Evolutionary conservation across 2,329 filamentous ascomycete genomes (phyloP).

Genomic region (Tolypocladium amazonense): DNA sequence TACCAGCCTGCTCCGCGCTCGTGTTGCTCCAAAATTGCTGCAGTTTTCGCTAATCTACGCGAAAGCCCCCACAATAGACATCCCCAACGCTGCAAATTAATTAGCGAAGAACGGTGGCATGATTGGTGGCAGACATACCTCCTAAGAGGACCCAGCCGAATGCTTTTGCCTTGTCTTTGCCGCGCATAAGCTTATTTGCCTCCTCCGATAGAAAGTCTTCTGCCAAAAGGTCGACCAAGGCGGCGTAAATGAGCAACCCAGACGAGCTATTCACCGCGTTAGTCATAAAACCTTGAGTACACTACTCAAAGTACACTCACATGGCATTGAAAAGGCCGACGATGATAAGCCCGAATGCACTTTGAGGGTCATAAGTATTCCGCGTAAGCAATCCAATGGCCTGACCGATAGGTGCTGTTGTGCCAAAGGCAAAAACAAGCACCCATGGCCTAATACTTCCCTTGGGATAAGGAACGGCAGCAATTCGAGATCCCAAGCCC

Average conservation of each 20-base stretch:
- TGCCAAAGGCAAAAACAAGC: constrained; percentile 51
- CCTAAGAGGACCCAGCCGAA: constrained; percentile 40
- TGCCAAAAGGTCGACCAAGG: constrained; percentile 51
- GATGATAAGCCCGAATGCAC: constrained; percentile 52
- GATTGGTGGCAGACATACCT: constrained; percentile 24
- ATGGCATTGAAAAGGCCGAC: constrained; percentile 58
- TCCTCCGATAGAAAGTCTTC: constrained; percentile 56
- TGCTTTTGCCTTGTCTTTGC: constrained; percentile 40
- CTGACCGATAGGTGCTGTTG: constrained; percentile 54
- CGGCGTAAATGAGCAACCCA: constrained; percentile 50
- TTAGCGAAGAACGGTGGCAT: background rate
- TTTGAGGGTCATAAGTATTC: constrained; percentile 50
- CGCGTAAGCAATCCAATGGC: constrained; percentile 49
- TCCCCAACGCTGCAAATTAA: background rate
- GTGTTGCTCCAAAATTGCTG: too few species aligned
- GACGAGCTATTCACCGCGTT: constrained; percentile 32
- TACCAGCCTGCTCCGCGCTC: background rate
- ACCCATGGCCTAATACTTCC: constrained; percentile 48
- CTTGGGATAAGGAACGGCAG: constrained; percentile 50
- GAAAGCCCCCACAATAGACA: constrained; percentile 19
- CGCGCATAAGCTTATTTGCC: constrained; percentile 35
- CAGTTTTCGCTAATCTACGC: constrained; percentile 6
- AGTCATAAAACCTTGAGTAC: constrained; percentile 3
- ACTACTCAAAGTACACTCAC: constrained; percentile 20
- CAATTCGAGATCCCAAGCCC: constrained; percentile 60